Evolutionary conservation across 805 yeast species (phyloP).

Genomic region (Cyberlindnera veronae): DNA sequence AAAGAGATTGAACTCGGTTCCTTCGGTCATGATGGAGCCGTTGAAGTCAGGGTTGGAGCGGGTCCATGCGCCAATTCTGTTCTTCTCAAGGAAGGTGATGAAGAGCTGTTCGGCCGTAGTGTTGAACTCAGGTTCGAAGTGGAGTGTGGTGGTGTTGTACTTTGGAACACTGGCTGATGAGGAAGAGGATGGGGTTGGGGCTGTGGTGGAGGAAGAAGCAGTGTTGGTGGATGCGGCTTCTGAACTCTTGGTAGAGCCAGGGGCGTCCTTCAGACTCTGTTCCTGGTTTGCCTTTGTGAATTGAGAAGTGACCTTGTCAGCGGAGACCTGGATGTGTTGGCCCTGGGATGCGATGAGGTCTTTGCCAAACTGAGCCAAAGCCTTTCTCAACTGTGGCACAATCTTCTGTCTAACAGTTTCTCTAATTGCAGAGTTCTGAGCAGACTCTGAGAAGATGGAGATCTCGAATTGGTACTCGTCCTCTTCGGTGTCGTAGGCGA

Average conservation of each 20-base stretch:
- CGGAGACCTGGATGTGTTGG: constrained; percentile 81
- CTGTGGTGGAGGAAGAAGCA: constrained; percentile 12
- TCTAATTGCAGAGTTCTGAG: constrained; percentile 53
- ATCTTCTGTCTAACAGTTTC: constrained; percentile 45
- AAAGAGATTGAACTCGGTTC: constrained; percentile 65
- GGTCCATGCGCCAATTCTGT: constrained; percentile 87
- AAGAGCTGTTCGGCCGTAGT: constrained; percentile 86
- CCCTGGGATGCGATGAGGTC: constrained; percentile 77
- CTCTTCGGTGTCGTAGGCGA: constrained; percentile 85
- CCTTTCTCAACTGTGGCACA: constrained; percentile 65
- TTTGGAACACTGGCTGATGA: constrained; percentile 41
- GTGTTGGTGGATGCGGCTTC: constrained; percentile 8
- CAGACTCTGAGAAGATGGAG: constrained; percentile 52
- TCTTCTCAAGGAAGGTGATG: constrained; percentile 69
- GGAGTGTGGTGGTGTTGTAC: constrained; percentile 78
- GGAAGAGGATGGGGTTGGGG: constrained; percentile 17
- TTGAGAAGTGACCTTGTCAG: constrained; percentile 55
- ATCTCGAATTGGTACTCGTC: constrained; percentile 86
- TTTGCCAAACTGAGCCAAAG: constrained; percentile 63
- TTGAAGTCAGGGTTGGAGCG: constrained; percentile 61
- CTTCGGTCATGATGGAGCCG: constrained; percentile 43
- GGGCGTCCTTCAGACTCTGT: constrained; percentile 9
- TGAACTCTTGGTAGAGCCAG: background rate
- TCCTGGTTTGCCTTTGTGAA: constrained; percentile 50
- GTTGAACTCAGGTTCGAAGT: constrained; percentile 75